Conservation (phyloP, 345 rosid species). For the Toxicodendron radicans region DNA sequence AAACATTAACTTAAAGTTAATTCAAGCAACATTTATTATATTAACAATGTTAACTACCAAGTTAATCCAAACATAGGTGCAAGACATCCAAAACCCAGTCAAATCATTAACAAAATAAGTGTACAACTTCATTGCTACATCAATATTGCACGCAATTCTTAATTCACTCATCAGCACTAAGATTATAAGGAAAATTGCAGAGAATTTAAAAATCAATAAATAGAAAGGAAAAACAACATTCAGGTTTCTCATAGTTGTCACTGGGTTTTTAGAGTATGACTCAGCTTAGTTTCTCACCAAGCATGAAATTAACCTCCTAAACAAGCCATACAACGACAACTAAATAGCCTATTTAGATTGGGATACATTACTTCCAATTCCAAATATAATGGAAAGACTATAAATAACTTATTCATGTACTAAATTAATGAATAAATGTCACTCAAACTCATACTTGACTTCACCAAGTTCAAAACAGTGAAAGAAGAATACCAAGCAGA, state of each 20-base stretch:
- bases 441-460: slow-evolving; percentile 3
- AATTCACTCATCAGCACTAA: not conserved
- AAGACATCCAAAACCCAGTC: not conserved
- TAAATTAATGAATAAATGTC: not conserved
- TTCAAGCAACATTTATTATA: slow-evolving; percentile 1
- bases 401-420: not conserved
- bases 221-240: not conserved
- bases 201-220: not conserved
- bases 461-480: not conserved
- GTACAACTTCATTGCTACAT: not conserved
- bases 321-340: not conserved
- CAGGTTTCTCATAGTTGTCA: not conserved
- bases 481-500: slow-evolving; percentile 1
- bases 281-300: not conserved
- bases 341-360: not conserved
- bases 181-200: not conserved
- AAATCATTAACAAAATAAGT: not conserved
- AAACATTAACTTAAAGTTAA: slow-evolving; percentile 7
- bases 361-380: not conserved
- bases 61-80: not conserved
- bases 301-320: not conserved
- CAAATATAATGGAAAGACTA: not conserved
- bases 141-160: not conserved
- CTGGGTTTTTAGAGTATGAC: not conserved
- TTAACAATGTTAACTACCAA: not conserved